Evolutionary conservation across 306 rosid species (phyloP), one percentile per base, ranked within the genome.

Genomic region (Vicia villosa): DNA sequence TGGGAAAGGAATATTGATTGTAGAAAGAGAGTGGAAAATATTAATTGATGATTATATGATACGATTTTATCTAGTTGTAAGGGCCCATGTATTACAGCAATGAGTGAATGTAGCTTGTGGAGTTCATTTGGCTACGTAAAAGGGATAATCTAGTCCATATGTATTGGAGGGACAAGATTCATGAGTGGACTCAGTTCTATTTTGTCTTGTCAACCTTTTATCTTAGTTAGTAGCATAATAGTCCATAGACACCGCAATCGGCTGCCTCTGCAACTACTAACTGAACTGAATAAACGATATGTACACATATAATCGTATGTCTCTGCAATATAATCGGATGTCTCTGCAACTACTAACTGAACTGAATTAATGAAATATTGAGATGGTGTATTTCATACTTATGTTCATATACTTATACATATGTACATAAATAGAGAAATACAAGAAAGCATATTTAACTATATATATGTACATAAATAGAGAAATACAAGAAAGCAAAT

Each of bases 61-160:
- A 49, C 0, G 64, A 70, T 40, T 50, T 54, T 68, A 74, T 41
- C 9, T 40, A 24, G 20, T 40, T 64, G 68, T 59, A 41, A 19
- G 64, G 65, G 22, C 19, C 42, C 28, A 21, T 21, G 52, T 70
- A 34, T 69, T 5, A 60, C 12, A 47, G 54, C 4, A 78, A 45
- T 0, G 43, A 75, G 73, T 57, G 51, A 58, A 47, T 61, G 26
- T 19, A 54, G 80, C 14, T 62, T 76, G 82, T 76, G 86, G 79
- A 72, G 70, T 75, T 66, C 42, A 74, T 67, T 70, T 54, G 66
- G 32, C 75, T 30, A 20, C 0, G 56, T 54, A 43, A 36, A 38
- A 61, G 52, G 73, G 77, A 64, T 79, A 81, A 76, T 81, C 73
- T 78, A 52, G 85, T 78, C 85, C 83, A 78, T 75, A 75, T 55